A percentile compares a stretch with the other conserved stretches of the same genome.
Conservation (phyloP, 106 monocot genomes). For the Dendrobium catenatum region DNA sequence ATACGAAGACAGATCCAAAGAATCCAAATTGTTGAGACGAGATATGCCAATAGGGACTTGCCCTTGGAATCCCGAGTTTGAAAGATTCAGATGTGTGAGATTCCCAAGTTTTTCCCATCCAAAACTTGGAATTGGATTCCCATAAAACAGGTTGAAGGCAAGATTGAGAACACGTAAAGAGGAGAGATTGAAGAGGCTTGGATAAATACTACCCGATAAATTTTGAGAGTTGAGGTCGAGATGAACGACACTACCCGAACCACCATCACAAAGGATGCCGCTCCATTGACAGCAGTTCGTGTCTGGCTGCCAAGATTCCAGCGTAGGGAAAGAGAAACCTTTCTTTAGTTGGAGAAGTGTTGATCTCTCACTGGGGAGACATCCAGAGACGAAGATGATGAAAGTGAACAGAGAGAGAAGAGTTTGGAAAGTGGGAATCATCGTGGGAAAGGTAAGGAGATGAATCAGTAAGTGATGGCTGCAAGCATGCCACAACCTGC, state of each 20-base stretch:
- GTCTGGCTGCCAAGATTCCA: conserved; percentile 20
- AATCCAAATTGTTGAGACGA: conserved; percentile 19
- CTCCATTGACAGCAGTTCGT: conserved; percentile 54
- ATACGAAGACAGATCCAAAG: conserved; percentile 36
- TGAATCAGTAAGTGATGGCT: too few relatives aligned
- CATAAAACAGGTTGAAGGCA: conserved; percentile 17
- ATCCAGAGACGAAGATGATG: background rate
- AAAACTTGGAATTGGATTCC: conserved; percentile 4
- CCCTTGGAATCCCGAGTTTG: conserved; percentile 37
- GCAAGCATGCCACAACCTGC: too few relatives aligned
- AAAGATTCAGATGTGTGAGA: conserved; percentile 42
- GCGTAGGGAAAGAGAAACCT: conserved; percentile 7
- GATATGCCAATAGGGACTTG: conserved; percentile 28
- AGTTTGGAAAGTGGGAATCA: background rate
- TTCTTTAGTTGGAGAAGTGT: background rate
- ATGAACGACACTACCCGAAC: conserved; percentile 17
- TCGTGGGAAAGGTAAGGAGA: background rate
- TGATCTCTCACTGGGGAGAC: background rate
- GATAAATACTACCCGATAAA: conserved; percentile 21
- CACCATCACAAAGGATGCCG: conserved; percentile 35
- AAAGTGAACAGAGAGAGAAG: background rate
- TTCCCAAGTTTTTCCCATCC: conserved; percentile 19
- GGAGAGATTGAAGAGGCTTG: conserved; percentile 39
- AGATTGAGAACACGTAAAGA: conserved; percentile 37
- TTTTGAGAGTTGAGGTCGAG: conserved; percentile 37